Evolutionary conservation across 2,329 filamentous ascomycete genomes (phyloP), one percentile per base, ranked within the genome.

Genomic region (Zymoseptoria passerinii): DNA sequence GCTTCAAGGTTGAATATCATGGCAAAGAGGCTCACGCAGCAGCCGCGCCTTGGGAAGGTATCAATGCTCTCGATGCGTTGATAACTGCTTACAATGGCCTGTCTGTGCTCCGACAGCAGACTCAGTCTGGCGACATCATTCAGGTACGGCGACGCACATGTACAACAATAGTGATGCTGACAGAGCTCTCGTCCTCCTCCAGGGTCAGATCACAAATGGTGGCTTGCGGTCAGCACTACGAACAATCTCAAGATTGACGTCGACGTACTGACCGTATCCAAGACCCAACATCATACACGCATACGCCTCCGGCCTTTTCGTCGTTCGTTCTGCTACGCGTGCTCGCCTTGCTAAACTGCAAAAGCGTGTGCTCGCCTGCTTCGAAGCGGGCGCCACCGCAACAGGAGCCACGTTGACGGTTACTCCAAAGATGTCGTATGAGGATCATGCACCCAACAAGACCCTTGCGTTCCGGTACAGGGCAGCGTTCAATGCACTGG

Each of bases 361-460:
- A 49, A 59, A 65, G 52, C 67, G 71, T 44, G 70, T 75, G 2
- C 53, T 62, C 8, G 64, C 61, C 70, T 81, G 79, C 66, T 78
- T 81, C 60, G 71, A 74, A 59, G 78, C 76, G 7, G 79, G 73
- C 6, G 77, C 78, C 0, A 67, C 69, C n/a, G 67, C 68, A 9
- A 61, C 81, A 0, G 81, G 81, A 0, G 81, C 81, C 0, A 73
- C 63, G 6, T 67, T 82, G 0, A 72, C 77, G 57, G 70, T 80
- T 27, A 78, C 75, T 4, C 67, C 68, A 1, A 70, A 71, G 3
- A 72, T 73, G 54, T 73, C 74, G 0, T 84, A 84, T 65, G 75
- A 77, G 13, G 78, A 84, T 66, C 80, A 83, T 63, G 76, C 23
- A 18, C 81, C 81, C 0, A 83, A 83, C 63, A 71, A 72, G 6